Conservation (phyloP, 805 yeast genomes). For the Zygotorulaspora danielsina region DNA sequence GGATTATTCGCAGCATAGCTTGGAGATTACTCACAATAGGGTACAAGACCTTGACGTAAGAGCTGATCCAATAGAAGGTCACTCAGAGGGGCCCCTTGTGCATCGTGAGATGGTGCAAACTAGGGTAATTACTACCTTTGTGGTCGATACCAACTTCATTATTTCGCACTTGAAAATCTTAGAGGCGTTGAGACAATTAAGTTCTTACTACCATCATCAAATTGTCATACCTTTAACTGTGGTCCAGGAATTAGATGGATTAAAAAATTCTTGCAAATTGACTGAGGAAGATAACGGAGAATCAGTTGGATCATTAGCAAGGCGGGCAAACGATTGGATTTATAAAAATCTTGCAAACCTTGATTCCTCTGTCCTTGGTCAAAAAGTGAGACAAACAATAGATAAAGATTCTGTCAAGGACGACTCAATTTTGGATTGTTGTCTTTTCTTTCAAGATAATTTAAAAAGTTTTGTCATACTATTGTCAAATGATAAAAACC, state of each 20-base stretch:
- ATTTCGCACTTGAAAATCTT: constrained; percentile 61
- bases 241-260: constrained; percentile 75
- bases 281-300: constrained; percentile 10
- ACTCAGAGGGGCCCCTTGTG: background rate
- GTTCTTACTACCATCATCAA: constrained; percentile 40
- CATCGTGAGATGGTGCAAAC: constrained; percentile 8
- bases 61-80: too few relatives aligned
- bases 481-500: constrained; percentile 77
- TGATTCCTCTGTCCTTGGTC: constrained; percentile 56
- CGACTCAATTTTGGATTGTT: constrained; percentile 83
- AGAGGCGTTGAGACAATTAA: constrained; percentile 45
- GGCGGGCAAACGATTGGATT: constrained; percentile 78
- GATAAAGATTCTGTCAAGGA: constrained; percentile 52
- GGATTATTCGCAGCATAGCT: background rate
- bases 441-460: constrained; percentile 53
- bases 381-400: constrained; percentile 51
- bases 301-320: constrained; percentile 51
- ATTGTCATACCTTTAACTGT: constrained; percentile 70
- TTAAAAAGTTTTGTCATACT: constrained; percentile 48
- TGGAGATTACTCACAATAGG: too few relatives aligned
- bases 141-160: constrained; percentile 81
- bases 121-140: constrained; percentile 40
- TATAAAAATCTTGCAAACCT: constrained; percentile 52
- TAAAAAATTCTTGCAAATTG: constrained; percentile 46
- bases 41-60: too few relatives aligned